These are phyloP conservation scores for Thraustotheca clavata DNA, from an alignment of 352 stramenopile genomes.

Conservation along the genomic window DNA sequence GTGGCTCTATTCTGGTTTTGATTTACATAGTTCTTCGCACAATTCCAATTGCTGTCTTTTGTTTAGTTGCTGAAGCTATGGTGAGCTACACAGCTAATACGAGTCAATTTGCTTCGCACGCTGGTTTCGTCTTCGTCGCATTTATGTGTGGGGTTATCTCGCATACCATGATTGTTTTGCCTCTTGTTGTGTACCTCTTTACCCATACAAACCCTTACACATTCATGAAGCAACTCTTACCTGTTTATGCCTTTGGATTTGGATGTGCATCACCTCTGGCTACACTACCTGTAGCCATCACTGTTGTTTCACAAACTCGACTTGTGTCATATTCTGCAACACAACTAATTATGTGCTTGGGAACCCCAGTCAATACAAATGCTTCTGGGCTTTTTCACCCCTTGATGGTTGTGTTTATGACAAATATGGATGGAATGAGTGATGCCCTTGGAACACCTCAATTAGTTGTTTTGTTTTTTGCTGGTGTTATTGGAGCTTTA, in stretches of 20 bases:
- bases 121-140: slow-evolving; percentile 33
- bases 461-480: slow-evolving; percentile 29
- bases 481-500: slow-evolving; percentile 28
- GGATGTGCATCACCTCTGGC: slow-evolving; percentile 32
- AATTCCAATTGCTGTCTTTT: slow-evolving; percentile 26
- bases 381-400: slow-evolving; percentile 28
- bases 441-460: slow-evolving; percentile 33
- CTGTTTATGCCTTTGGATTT: slow-evolving; percentile 39
- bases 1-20: slow-evolving; percentile 35
- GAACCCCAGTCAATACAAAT: slow-evolving; percentile 32
- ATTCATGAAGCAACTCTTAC: slow-evolving; percentile 40
- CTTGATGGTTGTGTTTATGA: slow-evolving; percentile 37
- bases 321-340: slow-evolving; percentile 25
- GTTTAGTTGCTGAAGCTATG: slow-evolving; percentile 31
- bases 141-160: slow-evolving; percentile 21
- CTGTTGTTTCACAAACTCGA: slow-evolving; percentile 27
- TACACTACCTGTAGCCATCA: slow-evolving; percentile 32
- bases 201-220: slow-evolving; percentile 27
- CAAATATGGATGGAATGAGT: slow-evolving; percentile 25
- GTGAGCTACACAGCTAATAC: slow-evolving; percentile 14
- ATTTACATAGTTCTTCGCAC: slow-evolving; percentile 34
- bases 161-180: slow-evolving; percentile 36
- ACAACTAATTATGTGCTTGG: slow-evolving; percentile 30
- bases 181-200: slow-evolving; percentile 24
- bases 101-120: not conserved